Conservation (phyloP, 108 stramenopile species). For the Hondaea fermentalgiana region DNA sequence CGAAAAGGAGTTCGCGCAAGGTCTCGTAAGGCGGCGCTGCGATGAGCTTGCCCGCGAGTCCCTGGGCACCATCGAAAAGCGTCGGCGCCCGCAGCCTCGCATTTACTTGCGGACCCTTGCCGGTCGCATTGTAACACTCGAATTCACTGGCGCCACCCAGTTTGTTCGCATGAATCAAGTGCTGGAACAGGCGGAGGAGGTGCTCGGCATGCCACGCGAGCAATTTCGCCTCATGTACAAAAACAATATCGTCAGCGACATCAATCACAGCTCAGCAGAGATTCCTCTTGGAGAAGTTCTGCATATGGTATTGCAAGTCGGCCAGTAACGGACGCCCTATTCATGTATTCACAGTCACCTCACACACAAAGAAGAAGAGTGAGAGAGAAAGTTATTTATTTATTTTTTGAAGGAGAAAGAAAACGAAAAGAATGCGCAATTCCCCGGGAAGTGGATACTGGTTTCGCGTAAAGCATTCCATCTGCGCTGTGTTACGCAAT, state of each 20-base stretch:
- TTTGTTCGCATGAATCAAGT: neutral
- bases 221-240: neutral
- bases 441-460: no score
- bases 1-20: neutral
- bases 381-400: no score
- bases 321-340: neutral
- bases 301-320: neutral
- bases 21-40: neutral
- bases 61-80: neutral
- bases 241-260: neutral
- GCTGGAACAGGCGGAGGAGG: neutral
- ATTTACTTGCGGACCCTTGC: neutral
- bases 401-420: no score
- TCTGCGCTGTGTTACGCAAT: no score
- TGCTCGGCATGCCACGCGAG: neutral
- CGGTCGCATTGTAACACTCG: neutral
- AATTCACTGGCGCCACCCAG: neutral
- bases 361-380: no score
- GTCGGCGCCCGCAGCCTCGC: neutral
- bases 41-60: neutral
- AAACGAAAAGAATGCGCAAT: no score
- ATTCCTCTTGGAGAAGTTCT: neutral
- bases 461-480: no score
- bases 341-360: no score
- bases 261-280: neutral